Conservation (phyloP, 805 yeast genomes). For the Pichia californica region DNA sequence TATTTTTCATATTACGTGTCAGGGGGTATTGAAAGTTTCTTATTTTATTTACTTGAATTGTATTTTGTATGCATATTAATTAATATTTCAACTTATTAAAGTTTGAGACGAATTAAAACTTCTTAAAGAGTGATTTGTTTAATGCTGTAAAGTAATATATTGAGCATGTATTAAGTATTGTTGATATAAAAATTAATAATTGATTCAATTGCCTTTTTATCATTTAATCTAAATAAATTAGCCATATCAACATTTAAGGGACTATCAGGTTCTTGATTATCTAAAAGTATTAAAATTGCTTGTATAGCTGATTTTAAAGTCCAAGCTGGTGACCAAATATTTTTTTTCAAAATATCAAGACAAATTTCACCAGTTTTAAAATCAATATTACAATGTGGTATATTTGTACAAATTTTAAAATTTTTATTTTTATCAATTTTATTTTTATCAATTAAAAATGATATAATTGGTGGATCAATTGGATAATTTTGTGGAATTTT, state of each 20-base stretch:
- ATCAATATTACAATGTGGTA: constrained; percentile 45
- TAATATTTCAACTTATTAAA: too few species aligned
- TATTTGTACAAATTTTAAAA: constrained; percentile 19
- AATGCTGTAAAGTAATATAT: too few species aligned
- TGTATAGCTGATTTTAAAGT: constrained; percentile 46
- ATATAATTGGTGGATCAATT: constrained; percentile 47
- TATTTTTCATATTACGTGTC: too few species aligned
- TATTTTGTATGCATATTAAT: too few species aligned
- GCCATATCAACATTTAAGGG: constrained; percentile 70
- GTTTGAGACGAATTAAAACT: too few species aligned
- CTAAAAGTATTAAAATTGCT: constrained; percentile 51
- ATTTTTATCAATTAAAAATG: constrained; percentile 29
- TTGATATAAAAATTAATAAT: constrained; percentile 35
- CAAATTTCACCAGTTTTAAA: constrained; percentile 63
- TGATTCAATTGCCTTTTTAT: constrained; percentile 36
- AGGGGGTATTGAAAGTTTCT: too few species aligned
- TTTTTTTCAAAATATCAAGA: constrained; percentile 49
- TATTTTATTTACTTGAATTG: too few species aligned
- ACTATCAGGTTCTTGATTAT: constrained; percentile 64
- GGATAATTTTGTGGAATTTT: constrained; percentile 48
- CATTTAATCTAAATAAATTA: constrained; percentile 46
- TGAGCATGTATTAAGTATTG: not conserved
- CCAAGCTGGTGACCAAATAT: constrained; percentile 73
- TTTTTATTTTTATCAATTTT: not conserved
- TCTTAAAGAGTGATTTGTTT: too few species aligned